These are phyloP conservation scores for Talaromyces thailandensis DNA, from an alignment of 495 filamentous ascomycete genomes.

Conservation along the genomic window DNA sequence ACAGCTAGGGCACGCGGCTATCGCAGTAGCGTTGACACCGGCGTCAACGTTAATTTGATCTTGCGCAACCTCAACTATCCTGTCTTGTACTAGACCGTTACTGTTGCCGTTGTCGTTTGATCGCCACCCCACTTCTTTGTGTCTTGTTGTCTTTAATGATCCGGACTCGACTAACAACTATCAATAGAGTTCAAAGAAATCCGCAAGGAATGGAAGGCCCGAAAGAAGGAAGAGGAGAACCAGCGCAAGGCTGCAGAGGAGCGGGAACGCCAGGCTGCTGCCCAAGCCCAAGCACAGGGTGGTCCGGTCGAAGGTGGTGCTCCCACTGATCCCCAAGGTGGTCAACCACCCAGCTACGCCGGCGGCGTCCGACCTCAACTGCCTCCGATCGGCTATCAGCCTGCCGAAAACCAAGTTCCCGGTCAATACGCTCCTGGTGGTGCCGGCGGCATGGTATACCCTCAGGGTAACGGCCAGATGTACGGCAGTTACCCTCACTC, in stretches of 20 bases:
- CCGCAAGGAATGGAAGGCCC: slow-evolving; percentile 96
- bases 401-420: slow-evolving; percentile 51
- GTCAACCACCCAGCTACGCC: slow-evolving; percentile 47
- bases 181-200: slow-evolving; percentile 94
- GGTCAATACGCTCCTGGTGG: slow-evolving; percentile 59
- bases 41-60: slow-evolving; percentile 26
- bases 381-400: slow-evolving; percentile 78
- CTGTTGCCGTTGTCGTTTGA: not conserved
- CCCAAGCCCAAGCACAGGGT: slow-evolving; percentile 32
- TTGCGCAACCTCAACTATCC: slow-evolving; percentile 1
- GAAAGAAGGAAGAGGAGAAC: slow-evolving; percentile 97
- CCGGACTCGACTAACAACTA: not conserved
- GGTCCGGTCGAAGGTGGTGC: slow-evolving; percentile 49
- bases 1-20: slow-evolving; percentile 29
- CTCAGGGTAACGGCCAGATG: slow-evolving; percentile 58
- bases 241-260: slow-evolving; percentile 87
- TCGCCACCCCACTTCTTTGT: not conserved
- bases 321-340: slow-evolving; percentile 47
- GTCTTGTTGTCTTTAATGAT: not conserved
- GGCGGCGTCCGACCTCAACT: slow-evolving; percentile 59
- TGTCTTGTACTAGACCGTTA: not conserved
- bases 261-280: slow-evolving; percentile 60
- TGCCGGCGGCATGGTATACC: slow-evolving; percentile 41
- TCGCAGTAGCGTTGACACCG: slow-evolving; percentile 35
- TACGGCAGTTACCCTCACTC: slow-evolving; percentile 68